Evolutionary conservation across 352 stramenopile genomes (phyloP), one percentile per base, ranked within the genome.

Genomic region (Phytophthora brassicae): DNA sequence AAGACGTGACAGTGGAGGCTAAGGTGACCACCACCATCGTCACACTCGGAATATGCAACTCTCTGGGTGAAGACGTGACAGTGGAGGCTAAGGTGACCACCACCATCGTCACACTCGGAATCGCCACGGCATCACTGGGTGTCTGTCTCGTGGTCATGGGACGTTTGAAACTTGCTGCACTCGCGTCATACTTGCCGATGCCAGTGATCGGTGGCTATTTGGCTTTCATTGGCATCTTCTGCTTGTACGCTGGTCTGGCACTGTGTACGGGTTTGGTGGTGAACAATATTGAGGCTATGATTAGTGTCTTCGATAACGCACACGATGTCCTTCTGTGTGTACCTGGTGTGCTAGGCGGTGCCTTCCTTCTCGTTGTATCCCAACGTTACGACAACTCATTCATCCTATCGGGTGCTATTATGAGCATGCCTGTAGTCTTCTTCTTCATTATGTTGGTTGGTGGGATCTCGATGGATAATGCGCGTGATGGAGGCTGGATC

Each of bases 201-300:
- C 95, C 90, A 22, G 97, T 99, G 1, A 84, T 99, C 33, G 97
- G 95, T n/a, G 97, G 97, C 22, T 99, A 99, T 75, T 69, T 99
- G 22, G 97, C 96, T 4, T 98, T 96, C 69, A 98, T 98, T 59
- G 97, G 97, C 16, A 96, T 98, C 43, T 99, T 99, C 66, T 98
- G 91, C 68, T 17, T 97, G 0, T 89, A 97, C 64, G 93, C 93
- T 0, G 95, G 92, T 1, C 74, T 98, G 22, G 90, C 87, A 12
- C 67, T 98, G 6, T 96, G 88, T 68, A 97, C 96, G 24, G 88
- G 80, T 0, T 74, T 89, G 24, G 76, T 90, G 23, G 91, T 98
- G 63, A 95, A 96, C 61, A 78, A 89, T 42, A 72, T 95, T 19
- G 49, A 68, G 42, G 93, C 91, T 65, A 89, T 94, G 63, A 47